Conservation (phyloP, 352 stramenopile genomes). For the Phytophthora pisi region DNA sequence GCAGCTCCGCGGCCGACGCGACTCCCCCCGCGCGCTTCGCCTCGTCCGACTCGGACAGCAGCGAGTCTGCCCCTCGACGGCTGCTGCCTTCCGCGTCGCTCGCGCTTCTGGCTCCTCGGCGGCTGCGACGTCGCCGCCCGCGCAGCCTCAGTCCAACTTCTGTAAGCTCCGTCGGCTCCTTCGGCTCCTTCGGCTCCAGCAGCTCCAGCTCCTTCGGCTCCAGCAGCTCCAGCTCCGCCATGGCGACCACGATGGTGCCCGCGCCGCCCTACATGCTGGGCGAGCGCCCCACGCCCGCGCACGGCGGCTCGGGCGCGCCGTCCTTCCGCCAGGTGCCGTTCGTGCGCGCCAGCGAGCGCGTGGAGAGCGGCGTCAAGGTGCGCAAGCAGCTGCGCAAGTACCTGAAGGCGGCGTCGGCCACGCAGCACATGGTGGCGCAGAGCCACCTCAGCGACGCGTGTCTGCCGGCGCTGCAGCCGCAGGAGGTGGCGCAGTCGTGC, state of each 20-base stretch:
- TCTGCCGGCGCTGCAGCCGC: constrained; percentile 73
- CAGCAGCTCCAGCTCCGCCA: constrained; percentile 14
- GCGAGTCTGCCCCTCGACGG: constrained; percentile 7
- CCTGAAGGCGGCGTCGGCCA: constrained; percentile 73
- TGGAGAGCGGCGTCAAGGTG: constrained; percentile 82
- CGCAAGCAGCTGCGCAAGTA: constrained; percentile 88
- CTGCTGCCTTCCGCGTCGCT: constrained; percentile 22
- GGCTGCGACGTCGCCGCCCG: constrained; percentile 6
- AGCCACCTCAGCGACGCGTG: constrained; percentile 82
- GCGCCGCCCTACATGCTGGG: constrained; percentile 82
- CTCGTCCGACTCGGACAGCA: constrained; percentile 24
- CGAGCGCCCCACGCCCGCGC: constrained; percentile 64
- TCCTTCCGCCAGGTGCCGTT: constrained; percentile 86
- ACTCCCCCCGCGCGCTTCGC: constrained; percentile 9
- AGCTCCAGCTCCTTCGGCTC: constrained; percentile 6
- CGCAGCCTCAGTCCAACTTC: constrained; percentile 23
- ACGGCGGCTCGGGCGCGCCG: constrained; percentile 53
- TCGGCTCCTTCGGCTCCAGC: background rate
- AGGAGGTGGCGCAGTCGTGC: constrained; percentile 82
- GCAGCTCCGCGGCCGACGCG: constrained; percentile 28
- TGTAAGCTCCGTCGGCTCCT: constrained; percentile 8
- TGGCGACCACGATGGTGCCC: constrained; percentile 45
- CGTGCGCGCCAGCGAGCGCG: constrained; percentile 75
- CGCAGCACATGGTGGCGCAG: constrained; percentile 82
- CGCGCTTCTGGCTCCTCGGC: constrained; percentile 15